Base-by-base conservation (phyloP, 257 asterid genomes). In the Plantago elongata region DNA sequence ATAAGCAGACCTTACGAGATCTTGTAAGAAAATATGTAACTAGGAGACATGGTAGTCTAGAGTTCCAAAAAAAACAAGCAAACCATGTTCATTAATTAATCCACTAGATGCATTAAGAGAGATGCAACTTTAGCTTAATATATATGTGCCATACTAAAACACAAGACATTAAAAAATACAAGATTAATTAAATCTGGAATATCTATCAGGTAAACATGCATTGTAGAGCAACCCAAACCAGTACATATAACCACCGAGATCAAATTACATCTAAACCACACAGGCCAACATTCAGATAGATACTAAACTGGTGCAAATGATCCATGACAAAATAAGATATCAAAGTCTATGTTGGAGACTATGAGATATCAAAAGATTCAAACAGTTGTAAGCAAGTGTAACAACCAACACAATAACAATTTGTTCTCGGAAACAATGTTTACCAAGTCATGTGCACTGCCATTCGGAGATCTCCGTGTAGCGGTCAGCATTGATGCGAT, bases 401-500 rank as follows among this genome's bases (percentile, higher is more conserved):
- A 22, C 27, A 22, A 22, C 27, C 27, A 22, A 22, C 27, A 1
- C 27, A 22, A 22, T 22, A 22, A 37, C 22, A 38, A 22, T 2
- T 22, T 22, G 13, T 14, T 6, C 34, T 54, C 62, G 60, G 45
- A 9, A 42, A 45, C 47, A 66, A 29, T 69, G 40, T 38, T 66
- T 82, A 93, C 99, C 97, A 67, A 64, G 74, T 83, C 95, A 75
- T 62, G 77, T 70, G 81, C 52, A 74, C 84, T 76, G 83, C 95
- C 95, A 78, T 78, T 89, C 59, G 91, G 50, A 69, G 68, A 78
- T 79, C 96, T 83, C 94, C 96, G 82, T 63, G 96, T 69, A 0
- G 99, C 78, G 75, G 97, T 95, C 99, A 93, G 80, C 72, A 77
- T 83, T 61, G 72, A 83, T 67, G 78, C 61, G 72, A 73, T 76